A percentile compares a stretch with the other conserved stretches of the same genome.
Evolutionary conservation across 768 basidiomycete species (phyloP).

Genomic region (Hypholoma sublateritium): DNA sequence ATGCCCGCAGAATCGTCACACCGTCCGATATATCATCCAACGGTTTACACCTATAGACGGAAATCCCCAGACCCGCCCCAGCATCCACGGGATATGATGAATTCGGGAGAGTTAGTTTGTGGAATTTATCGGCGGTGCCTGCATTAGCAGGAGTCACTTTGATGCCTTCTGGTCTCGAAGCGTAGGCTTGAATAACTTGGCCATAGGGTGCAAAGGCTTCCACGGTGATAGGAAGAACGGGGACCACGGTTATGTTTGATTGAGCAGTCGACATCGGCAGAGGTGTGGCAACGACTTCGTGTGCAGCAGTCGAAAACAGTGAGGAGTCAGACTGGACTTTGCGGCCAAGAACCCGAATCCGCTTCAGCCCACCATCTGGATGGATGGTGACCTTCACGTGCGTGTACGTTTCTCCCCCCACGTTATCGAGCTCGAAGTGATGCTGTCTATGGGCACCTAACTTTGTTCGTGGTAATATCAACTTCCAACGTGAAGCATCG

Average conservation of each 20-base stretch:
- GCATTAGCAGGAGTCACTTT: conserved; percentile 83
- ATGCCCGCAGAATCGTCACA: conserved; percentile 58
- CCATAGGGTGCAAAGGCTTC: conserved; percentile 91
- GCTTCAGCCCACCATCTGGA: conserved; percentile 95
- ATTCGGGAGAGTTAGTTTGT: conserved; percentile 77
- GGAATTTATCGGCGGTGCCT: conserved; percentile 90
- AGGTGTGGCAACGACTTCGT: background rate
- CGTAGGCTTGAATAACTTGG: conserved; percentile 88
- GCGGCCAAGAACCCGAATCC: conserved; percentile 81
- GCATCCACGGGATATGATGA: conserved; percentile 61
- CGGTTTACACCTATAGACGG: conserved; percentile 80
- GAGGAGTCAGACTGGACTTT: conserved; percentile 24
- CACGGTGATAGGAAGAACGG: conserved; percentile 71
- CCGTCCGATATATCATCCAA: conserved; percentile 45
- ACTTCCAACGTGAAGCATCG: conserved; percentile 62
- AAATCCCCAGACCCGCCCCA: conserved; percentile 67
- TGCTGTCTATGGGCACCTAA: conserved; percentile 90
- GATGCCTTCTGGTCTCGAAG: conserved; percentile 62
- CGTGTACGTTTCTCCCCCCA: conserved; percentile 58
- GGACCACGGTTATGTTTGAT: conserved; percentile 32
- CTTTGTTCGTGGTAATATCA: conserved; percentile 73
- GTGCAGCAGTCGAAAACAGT: background rate
- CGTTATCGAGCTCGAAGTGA: conserved; percentile 79
- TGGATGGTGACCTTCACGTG: conserved; percentile 89
- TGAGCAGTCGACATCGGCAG: conserved; percentile 9